These are phyloP conservation scores for Globisporangium cylindrosporum DNA, from an alignment of 352 stramenopile species.

Conservation along the genomic window DNA sequence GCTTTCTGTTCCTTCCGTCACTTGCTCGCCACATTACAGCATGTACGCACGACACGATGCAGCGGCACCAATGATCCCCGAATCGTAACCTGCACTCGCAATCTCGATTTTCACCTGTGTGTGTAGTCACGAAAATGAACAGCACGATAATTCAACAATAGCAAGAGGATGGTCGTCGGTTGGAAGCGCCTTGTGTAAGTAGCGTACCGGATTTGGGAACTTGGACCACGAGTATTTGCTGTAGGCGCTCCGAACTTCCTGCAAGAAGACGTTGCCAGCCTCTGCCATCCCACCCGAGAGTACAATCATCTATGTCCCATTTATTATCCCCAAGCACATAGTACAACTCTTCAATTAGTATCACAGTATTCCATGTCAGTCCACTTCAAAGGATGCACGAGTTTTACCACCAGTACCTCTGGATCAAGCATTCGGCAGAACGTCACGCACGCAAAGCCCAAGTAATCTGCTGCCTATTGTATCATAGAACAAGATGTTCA, in stretches of 20 bases:
- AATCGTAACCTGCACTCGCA: slow-evolving; percentile 77
- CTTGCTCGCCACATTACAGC: background rate
- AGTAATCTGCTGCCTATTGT: slow-evolving; percentile 65
- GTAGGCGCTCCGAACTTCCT: slow-evolving; percentile 60
- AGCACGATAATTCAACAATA: background rate
- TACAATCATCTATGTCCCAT: slow-evolving; percentile 59
- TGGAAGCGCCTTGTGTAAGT: background rate
- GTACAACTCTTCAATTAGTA: background rate
- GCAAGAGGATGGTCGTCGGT: background rate
- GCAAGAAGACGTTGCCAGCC: slow-evolving; percentile 60
- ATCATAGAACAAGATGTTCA: background rate
- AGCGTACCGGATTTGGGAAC: slow-evolving; percentile 64
- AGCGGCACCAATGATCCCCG: slow-evolving; percentile 76
- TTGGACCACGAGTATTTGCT: slow-evolving; percentile 71
- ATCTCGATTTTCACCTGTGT: slow-evolving; percentile 71
- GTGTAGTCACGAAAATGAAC: background rate
- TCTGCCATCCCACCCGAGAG: slow-evolving; percentile 75
- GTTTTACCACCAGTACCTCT: slow-evolving; percentile 20
- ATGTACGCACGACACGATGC: slow-evolving; percentile 27
- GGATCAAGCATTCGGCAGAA: slow-evolving; percentile 76
- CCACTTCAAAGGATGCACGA: background rate
- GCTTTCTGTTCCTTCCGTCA: background rate
- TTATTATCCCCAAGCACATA: background rate
- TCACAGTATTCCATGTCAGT: background rate
- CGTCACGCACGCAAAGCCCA: slow-evolving; percentile 81